Conservation (phyloP, 768 basidiomycete genomes). For the Agrocybe chaxingu region DNA sequence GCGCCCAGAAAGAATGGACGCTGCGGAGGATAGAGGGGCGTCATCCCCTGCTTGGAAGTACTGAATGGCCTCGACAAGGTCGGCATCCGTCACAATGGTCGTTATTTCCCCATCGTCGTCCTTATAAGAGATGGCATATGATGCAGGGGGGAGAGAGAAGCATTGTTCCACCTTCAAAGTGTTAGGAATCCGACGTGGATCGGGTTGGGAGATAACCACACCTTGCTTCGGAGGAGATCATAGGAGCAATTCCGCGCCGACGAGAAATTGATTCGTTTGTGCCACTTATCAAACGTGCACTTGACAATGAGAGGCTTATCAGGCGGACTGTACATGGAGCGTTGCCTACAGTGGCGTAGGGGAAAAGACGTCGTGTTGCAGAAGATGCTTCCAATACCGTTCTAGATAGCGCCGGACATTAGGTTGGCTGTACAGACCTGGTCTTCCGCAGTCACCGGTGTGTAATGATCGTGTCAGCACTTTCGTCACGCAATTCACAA, state of each 20-base stretch:
- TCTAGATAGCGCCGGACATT: no score
- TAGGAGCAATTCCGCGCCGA: conserved; percentile 80
- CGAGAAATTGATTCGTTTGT: conserved; percentile 75
- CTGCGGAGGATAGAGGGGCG: conserved; percentile 63
- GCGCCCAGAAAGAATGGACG: conserved; percentile 70
- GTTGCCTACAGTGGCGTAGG: no score
- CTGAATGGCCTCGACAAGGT: conserved; percentile 82
- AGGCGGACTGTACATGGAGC: conserved; percentile 43
- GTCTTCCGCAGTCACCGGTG: no score
- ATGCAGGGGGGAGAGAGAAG: conserved; percentile 67
- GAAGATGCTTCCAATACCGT: no score
- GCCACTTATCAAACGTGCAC: conserved; percentile 72
- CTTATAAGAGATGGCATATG: conserved; percentile 77
- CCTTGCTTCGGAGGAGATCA: conserved; percentile 69
- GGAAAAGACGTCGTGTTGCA: no score
- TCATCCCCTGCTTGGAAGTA: conserved; percentile 87
- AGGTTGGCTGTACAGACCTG: no score
- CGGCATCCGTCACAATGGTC: conserved; percentile 63
- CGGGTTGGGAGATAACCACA: conserved; percentile 29
- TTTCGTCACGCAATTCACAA: no score
- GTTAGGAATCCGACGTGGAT: conserved; percentile 6
- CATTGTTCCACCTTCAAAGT: conserved; percentile 73
- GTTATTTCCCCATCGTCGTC: conserved; percentile 86
- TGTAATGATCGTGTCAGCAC: no score
- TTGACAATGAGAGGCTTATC: conserved; percentile 81